Evolutionary conservation across 345 rosid species (phyloP), one percentile per base, ranked within the genome.

Genomic region (Lagerstroemia speciosa): DNA sequence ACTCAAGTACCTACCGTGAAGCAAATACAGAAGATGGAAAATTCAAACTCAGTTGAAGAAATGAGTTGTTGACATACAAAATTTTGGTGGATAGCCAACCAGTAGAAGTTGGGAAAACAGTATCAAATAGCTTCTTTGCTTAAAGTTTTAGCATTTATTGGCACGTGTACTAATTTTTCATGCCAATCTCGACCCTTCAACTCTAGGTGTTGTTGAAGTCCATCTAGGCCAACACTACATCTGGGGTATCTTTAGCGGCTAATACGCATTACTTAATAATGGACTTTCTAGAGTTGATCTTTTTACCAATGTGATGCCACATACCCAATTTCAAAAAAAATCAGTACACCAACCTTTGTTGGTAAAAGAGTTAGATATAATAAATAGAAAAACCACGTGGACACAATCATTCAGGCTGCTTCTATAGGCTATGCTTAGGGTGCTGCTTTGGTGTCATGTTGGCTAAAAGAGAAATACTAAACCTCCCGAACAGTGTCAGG

Each of bases 1-100:
- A 67, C 85, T 91, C 80, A 93, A 76, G 77, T 93, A 93, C 79
- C 98, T 93, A 67, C 70, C 64, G 48, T n/a, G 58, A 64, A 65
- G 15, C 57, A 66, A 52, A 62, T 29, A 29, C 73, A 31, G 48
- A 29, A 40, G 22, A 33, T 33, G 16, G 48, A 34, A 2, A 31
- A 53, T 53, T 53, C 29, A 53, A n/a, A 53, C 5, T 58, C 22
- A 30, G 34, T 30, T 6, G 14, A 58, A n/a, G 63, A 58, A 58
- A 58, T 58, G 63, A 24, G 61, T 1, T n/a, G 3, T 53, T 24
- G 60, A 9, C 2, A 53, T 3, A 24, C 33, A 52, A 27, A 29
- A 14, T 27, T 58, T n/a, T 30, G 12, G 14, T n/a, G 24, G 27
- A 3, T 22, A 53, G n/a, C 4, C 27, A 12, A 53, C 29, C 2